Evolutionary conservation across 441 rosid species (phyloP).

Genomic region (Metrosideros polymorpha): DNA sequence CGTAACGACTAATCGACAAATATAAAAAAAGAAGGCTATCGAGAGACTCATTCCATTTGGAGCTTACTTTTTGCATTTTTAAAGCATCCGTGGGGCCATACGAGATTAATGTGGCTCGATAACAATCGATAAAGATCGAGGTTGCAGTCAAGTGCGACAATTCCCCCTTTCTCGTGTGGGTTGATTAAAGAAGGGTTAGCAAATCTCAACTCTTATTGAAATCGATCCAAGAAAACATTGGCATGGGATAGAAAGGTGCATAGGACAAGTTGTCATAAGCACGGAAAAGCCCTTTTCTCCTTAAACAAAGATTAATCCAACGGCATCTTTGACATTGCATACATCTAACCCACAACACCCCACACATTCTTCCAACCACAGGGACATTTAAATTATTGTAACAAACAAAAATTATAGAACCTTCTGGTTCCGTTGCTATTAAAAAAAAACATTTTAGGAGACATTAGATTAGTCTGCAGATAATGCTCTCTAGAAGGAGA

Average conservation of each 20-base stretch:
- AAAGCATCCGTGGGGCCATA: neutral
- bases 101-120: neutral
- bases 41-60: fast-evolving
- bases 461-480: neutral
- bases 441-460: too few relatives aligned
- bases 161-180: neutral
- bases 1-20: neutral
- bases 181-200: neutral
- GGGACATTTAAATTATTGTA: neutral
- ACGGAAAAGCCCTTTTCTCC: neutral
- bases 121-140: neutral
- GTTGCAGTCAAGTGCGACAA: neutral
- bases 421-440: neutral
- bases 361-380: neutral
- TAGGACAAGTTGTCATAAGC: neutral
- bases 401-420: neutral
- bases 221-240: neutral
- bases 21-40: neutral
- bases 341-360: neutral
- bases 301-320: neutral
- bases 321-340: neutral
- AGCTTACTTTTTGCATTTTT: neutral
- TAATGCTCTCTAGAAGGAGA: neutral
- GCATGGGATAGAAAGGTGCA: neutral
- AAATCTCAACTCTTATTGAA: neutral